phyloP scores from a whole-genome alignment of 768 basidiomycete genomes.

The Leccinum obscurum region DNA sequence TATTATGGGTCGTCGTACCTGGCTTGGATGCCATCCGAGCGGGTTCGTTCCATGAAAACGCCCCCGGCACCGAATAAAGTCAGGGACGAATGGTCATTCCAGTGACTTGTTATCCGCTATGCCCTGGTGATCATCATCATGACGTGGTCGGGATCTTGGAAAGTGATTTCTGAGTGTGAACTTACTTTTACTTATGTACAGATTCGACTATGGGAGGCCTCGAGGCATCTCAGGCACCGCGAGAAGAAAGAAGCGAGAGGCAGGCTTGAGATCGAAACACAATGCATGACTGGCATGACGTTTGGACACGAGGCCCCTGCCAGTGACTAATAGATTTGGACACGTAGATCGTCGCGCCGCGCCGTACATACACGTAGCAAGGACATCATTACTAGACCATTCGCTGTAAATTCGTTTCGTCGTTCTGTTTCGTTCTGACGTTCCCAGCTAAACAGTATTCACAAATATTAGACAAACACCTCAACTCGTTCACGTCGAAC shows the following conservation, averaged over 20 bases:
- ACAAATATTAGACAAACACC: neutral
- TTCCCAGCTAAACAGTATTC: neutral
- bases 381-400: neutral
- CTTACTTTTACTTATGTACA: neutral
- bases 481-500: neutral
- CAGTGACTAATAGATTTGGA: neutral
- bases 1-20: neutral
- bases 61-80: neutral
- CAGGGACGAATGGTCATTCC: neutral
- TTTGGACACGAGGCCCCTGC: neutral
- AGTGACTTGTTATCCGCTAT: neutral
- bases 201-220: neutral
- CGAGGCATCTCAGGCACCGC: conserved; percentile 1
- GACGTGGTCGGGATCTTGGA: neutral
- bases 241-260: neutral
- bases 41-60: neutral
- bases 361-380: too few species aligned
- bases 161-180: neutral
- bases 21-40: neutral
- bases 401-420: neutral
- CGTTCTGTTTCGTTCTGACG: neutral
- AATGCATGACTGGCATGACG: neutral
- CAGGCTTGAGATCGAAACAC: neutral
- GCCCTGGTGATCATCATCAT: neutral
- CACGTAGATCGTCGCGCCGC: neutral